phyloP scores from a whole-genome alignment of 1,139 yeast genomes.

The Yamadazyma songkhlaensis region DNA sequence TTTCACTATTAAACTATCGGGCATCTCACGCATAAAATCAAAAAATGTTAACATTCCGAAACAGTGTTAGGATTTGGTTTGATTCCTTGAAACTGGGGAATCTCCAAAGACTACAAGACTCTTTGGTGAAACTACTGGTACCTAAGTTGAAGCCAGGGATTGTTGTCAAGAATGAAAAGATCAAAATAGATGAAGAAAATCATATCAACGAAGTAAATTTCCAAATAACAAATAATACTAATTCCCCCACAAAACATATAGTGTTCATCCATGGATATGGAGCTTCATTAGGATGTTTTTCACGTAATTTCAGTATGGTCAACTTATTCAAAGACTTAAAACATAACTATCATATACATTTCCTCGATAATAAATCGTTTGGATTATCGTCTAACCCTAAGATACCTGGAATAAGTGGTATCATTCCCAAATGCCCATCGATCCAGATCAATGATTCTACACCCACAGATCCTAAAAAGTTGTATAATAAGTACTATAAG shows the following conservation, averaged over 20 bases:
- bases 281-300: conserved; percentile 83
- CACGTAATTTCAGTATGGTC: conserved; percentile 63
- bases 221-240: conserved; percentile 22
- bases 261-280: conserved; percentile 91
- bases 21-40: too few species aligned
- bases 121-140: conserved; percentile 37
- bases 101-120: conserved; percentile 30
- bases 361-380: conserved; percentile 81
- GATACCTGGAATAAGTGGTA: conserved; percentile 20
- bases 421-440: conserved; percentile 27
- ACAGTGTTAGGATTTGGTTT: conserved; percentile 21
- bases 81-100: conserved; percentile 28
- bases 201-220: conserved; percentile 38
- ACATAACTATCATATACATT: conserved; percentile 55
- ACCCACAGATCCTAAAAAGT: conserved; percentile 27
- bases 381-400: conserved; percentile 74
- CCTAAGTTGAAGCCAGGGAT: conserved; percentile 1
- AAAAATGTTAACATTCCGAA: conserved; percentile 3
- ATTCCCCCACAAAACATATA: conserved; percentile 34
- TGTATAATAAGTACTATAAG: conserved; percentile 43
- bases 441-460: conserved; percentile 28
- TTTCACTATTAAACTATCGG: too few species aligned
- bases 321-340: conserved; percentile 36
- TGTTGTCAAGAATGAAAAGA: conserved; percentile 19
- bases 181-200: conserved; percentile 26